A percentile compares a stretch with the other conserved stretches of the same genome.
Conservation (phyloP, 2,329 filamentous ascomycete genomes). For the Ophiostoma angusticollis region DNA sequence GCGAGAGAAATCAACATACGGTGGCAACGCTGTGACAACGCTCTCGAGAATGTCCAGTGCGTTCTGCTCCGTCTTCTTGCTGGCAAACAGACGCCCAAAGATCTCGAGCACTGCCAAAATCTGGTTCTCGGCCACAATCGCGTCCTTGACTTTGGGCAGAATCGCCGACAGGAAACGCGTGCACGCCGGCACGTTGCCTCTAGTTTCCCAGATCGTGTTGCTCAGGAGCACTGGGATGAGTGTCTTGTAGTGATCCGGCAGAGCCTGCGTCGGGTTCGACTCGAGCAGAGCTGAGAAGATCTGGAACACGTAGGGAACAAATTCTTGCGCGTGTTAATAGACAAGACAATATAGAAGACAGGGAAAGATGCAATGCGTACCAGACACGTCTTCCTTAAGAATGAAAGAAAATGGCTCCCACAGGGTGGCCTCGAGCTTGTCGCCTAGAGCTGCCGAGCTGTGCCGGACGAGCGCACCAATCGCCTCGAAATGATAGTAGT, state of each 20-base stretch:
- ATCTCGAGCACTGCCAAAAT: conserved; percentile 83
- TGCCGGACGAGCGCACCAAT: conserved; percentile 76
- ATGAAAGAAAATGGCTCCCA: conserved; percentile 76
- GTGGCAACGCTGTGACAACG: conserved; percentile 59
- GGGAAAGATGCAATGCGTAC: conserved; percentile 26
- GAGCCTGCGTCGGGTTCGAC: conserved; percentile 62
- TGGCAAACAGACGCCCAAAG: conserved; percentile 77
- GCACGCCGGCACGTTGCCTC: conserved; percentile 85
- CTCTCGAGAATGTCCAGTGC: conserved; percentile 85
- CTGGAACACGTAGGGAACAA: conserved; percentile 93
- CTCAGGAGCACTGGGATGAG: conserved; percentile 67
- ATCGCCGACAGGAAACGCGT: conserved; percentile 74
- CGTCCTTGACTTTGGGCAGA: conserved; percentile 60
- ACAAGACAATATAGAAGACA: too few species aligned
- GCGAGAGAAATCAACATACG: conserved; percentile 36
- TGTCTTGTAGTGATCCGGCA: conserved; percentile 69
- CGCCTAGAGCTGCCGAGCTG: conserved; percentile 51
- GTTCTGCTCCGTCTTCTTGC: conserved; percentile 72
- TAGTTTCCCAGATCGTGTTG: conserved; percentile 78
- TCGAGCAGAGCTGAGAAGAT: conserved; percentile 85
- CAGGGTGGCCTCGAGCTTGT: conserved; percentile 64
- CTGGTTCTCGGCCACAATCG: conserved; percentile 67
- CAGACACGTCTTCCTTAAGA: conserved; percentile 68
- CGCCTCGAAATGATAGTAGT: conserved; percentile 96
- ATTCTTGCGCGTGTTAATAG: too few species aligned